phyloP scores from a whole-genome alignment of 495 filamentous ascomycete genomes.

The Penicillium bialowiezense region DNA sequence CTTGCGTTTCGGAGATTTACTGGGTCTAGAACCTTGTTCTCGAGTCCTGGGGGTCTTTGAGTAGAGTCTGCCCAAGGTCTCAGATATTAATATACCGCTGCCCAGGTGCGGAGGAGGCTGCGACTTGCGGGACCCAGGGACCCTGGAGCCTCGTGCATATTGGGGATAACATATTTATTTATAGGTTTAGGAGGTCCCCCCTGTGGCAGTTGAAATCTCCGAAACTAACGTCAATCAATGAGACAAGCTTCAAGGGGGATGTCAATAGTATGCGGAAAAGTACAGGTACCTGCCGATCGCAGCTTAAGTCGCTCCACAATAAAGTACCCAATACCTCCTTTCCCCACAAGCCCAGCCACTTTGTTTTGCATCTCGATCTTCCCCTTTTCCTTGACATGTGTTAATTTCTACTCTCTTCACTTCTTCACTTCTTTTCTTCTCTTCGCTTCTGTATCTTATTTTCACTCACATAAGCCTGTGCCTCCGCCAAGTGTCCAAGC shows the following conservation, averaged over 20 bases:
- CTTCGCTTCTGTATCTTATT: not conserved
- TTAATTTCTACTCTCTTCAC: not conserved
- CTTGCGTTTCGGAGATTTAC: no score
- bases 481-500: not conserved
- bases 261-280: not conserved
- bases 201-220: no score
- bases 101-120: no score
- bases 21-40: no score
- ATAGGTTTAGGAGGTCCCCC: no score
- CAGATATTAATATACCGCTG: no score
- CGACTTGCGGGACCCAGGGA: no score
- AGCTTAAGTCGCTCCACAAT: not conserved
- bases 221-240: no score
- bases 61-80: no score
- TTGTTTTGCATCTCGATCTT: conserved; percentile 15
- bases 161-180: no score
- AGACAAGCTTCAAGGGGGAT: not conserved
- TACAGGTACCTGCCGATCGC: conserved; percentile 9
- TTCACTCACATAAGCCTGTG: not conserved
- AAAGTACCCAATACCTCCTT: conserved; percentile 5
- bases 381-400: conserved; percentile 7
- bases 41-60: no score
- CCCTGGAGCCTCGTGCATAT: no score
- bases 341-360: conserved; percentile 27
- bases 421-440: not conserved